Conservation (phyloP, 805 yeast species). For the Pichia membranifaciens region DNA sequence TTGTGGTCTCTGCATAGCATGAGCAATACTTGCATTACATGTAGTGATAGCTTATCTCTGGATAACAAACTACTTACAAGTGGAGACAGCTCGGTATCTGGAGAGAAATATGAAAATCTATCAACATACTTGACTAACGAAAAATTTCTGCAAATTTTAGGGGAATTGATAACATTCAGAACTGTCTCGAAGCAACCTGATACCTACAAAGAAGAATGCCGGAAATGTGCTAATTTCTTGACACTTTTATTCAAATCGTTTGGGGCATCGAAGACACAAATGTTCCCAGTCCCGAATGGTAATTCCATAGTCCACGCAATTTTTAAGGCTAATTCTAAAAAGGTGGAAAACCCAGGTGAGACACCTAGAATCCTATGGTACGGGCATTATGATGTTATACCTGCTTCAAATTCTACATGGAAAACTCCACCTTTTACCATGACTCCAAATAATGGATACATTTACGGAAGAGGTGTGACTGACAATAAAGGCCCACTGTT, state of each 20-base stretch:
- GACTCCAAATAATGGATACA: slow-evolving; percentile 73
- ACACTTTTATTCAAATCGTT: slow-evolving; percentile 53
- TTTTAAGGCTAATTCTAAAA: slow-evolving; percentile 46
- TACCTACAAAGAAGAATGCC: slow-evolving; percentile 66
- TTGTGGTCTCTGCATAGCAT: slow-evolving; percentile 56
- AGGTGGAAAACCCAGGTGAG: slow-evolving; percentile 1
- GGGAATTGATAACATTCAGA: slow-evolving; percentile 56
- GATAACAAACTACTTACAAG: neutral
- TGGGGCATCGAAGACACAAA: slow-evolving; percentile 63
- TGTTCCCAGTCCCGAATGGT: slow-evolving; percentile 69
- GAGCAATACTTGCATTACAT: slow-evolving; percentile 6
- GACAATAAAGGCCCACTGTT: slow-evolving; percentile 93
- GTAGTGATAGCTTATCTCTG: neutral
- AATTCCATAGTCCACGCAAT: slow-evolving; percentile 82
- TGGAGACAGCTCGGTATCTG: no score
- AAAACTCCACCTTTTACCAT: slow-evolving; percentile 69
- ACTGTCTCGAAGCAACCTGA: slow-evolving; percentile 75
- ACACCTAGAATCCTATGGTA: slow-evolving; percentile 67
- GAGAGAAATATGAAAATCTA: neutral
- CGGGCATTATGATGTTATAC: slow-evolving; percentile 94
- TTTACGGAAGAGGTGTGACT: slow-evolving; percentile 88
- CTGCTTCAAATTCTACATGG: slow-evolving; percentile 67
- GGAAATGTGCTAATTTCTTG: slow-evolving; percentile 79
- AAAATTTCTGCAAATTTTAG: slow-evolving; percentile 55
- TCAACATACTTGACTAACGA: slow-evolving; percentile 31